A percentile compares a stretch with the other conserved stretches of the same genome.
phyloP scores from a whole-genome alignment of 768 basidiomycete species.

The Russula virescens region DNA sequence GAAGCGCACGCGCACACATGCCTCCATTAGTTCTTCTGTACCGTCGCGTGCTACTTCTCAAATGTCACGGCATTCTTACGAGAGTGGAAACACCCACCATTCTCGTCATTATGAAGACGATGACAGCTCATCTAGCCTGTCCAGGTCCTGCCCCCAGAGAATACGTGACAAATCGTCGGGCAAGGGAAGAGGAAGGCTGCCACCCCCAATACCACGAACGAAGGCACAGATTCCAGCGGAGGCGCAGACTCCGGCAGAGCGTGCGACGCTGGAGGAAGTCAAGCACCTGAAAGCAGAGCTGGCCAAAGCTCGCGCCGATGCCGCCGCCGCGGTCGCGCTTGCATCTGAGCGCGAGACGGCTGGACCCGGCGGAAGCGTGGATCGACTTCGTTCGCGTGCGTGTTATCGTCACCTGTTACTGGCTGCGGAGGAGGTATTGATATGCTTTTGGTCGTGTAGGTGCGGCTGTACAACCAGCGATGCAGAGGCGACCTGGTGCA shows the following conservation, averaged over 20 bases:
- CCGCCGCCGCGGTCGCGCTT: conserved; percentile 5
- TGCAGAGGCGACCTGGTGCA: conserved; percentile 12
- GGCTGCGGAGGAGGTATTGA: not conserved
- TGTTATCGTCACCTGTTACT: not conserved
- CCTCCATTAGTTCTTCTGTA: not conserved
- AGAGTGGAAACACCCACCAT: not conserved
- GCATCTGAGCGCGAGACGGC: conserved; percentile 7
- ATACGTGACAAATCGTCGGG: not conserved
- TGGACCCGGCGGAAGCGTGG: conserved; percentile 8
- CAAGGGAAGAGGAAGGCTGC: not conserved
- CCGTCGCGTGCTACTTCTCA: not conserved
- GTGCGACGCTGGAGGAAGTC: not conserved
- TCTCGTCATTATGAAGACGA: not conserved
- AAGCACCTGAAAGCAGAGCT: conserved; percentile 13
- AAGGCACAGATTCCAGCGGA: not conserved
- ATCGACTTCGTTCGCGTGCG: conserved; percentile 13
- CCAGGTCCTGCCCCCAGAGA: not conserved
- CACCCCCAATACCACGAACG: not conserved
- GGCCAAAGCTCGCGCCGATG: conserved; percentile 5
- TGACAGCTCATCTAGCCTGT: not conserved
- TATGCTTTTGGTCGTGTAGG: not conserved
- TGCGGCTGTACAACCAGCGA: not conserved
- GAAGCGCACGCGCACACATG: conserved; percentile 6
- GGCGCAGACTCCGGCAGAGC: not conserved
- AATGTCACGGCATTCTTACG: not conserved